phyloP scores from a whole-genome alignment of 495 filamentous ascomycete species.

The Neurospora sp. region DNA sequence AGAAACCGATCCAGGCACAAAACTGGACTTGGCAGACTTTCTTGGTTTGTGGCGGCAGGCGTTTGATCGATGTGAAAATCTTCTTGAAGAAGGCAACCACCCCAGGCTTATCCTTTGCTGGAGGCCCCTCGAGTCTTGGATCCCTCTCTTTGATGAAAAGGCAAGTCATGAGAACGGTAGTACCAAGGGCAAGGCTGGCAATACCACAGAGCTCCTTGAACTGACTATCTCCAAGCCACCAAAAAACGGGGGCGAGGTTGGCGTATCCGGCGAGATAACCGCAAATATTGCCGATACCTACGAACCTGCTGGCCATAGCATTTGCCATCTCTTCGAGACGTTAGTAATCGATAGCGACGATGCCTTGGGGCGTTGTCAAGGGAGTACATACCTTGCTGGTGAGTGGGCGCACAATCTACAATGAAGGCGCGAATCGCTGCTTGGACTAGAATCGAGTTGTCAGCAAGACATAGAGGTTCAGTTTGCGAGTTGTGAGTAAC shows the following conservation, averaged over 20 bases:
- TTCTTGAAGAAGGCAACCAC: constrained; percentile 67
- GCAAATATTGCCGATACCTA: constrained; percentile 76
- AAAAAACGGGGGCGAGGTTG: constrained; percentile 57
- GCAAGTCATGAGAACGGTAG: constrained; percentile 58
- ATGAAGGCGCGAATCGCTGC: constrained; percentile 83
- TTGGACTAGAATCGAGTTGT: constrained; percentile 48
- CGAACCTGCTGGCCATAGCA: constrained; percentile 73
- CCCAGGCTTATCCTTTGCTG: constrained; percentile 48
- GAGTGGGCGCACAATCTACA: constrained; percentile 77
- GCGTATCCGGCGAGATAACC: constrained; percentile 77
- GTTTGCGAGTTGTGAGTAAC: constrained; percentile 7
- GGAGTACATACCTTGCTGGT: constrained; percentile 58
- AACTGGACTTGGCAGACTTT: constrained; percentile 82
- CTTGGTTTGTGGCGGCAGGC: constrained; percentile 67
- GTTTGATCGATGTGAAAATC: constrained; percentile 63
- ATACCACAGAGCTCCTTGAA: constrained; percentile 85
- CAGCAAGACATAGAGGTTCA: not conserved
- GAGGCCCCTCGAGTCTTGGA: constrained; percentile 57
- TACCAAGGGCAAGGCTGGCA: constrained; percentile 56
- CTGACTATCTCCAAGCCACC: constrained; percentile 73
- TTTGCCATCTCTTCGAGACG: constrained; percentile 56
- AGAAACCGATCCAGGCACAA: constrained; percentile 90
- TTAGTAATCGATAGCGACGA: constrained; percentile 4
- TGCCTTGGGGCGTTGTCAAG: not conserved
- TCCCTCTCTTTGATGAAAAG: constrained; percentile 64